phyloP scores from a whole-genome alignment of 805 yeast species.

The Ogataea methanolica region DNA sequence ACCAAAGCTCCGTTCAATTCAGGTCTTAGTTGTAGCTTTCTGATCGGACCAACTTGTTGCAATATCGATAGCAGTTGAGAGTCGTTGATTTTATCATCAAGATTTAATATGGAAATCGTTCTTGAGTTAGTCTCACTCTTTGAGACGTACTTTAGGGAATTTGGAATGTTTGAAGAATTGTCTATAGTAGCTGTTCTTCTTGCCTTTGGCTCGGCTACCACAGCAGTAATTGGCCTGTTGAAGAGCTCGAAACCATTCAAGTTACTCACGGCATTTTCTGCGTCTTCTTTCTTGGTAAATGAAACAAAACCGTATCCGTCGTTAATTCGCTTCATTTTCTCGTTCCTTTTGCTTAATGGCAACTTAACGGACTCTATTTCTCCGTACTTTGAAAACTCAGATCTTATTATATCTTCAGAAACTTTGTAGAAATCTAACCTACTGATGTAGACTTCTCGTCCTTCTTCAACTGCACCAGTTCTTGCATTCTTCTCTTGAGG shows the following conservation, averaged over 20 bases:
- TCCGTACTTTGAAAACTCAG: constrained; percentile 47
- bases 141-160: neutral
- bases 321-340: constrained; percentile 32
- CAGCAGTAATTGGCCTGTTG: constrained; percentile 46
- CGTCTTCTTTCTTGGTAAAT: constrained; percentile 38
- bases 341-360: constrained; percentile 35
- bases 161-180: neutral
- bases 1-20: constrained; percentile 46
- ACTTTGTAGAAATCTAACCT: constrained; percentile 45
- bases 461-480: constrained; percentile 44
- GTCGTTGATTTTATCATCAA: constrained; percentile 35
- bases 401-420: constrained; percentile 33
- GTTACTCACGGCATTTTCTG: constrained; percentile 39
- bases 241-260: constrained; percentile 38
- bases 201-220: constrained; percentile 34
- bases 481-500: constrained; percentile 42
- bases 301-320: constrained; percentile 68
- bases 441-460: constrained; percentile 53
- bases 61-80: constrained; percentile 32
- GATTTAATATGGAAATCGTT: constrained; percentile 21
- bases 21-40: constrained; percentile 41
- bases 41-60: constrained; percentile 33
- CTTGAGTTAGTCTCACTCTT: constrained; percentile 6
- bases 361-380: constrained; percentile 45
- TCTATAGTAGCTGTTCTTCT: constrained; percentile 4